Evolutionary conservation across 148 eudicot species (phyloP).

Genomic region (Cornus kousa): DNA sequence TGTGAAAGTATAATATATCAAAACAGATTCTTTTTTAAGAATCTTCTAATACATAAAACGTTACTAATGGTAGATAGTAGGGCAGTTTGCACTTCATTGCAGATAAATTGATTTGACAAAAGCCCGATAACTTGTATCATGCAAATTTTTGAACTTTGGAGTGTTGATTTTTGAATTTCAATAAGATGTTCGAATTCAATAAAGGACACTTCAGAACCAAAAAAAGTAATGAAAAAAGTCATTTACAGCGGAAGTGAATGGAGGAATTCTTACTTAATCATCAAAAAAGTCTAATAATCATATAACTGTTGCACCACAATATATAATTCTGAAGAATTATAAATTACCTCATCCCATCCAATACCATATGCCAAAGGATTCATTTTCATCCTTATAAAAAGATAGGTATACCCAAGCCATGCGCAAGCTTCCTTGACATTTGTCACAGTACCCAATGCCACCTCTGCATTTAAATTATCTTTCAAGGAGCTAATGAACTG

Average conservation of each 20-base stretch:
- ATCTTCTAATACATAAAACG: background rate
- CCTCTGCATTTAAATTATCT: slow-evolving; percentile 99
- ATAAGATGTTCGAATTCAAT: no score
- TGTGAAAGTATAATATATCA: background rate
- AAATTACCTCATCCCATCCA: slow-evolving; percentile 95
- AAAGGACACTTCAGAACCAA: no score
- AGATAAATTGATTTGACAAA: background rate
- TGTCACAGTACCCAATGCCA: slow-evolving; percentile 95
- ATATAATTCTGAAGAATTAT: background rate
- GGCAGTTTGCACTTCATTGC: background rate
- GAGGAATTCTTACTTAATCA: background rate
- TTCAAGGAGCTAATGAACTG: slow-evolving; percentile 96
- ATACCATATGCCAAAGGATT: slow-evolving; percentile 99
- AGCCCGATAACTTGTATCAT: background rate
- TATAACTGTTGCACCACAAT: background rate
- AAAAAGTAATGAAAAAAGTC: background rate
- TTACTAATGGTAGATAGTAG: background rate
- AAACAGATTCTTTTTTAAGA: background rate
- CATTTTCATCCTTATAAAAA: slow-evolving; percentile 96
- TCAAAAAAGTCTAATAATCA: background rate
- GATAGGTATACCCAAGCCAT: slow-evolving; percentile 99
- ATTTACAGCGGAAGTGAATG: background rate
- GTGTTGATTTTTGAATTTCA: no score
- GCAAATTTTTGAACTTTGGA: no score
- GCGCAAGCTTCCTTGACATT: slow-evolving; percentile 99